Percentiles rank a stretch among this genome's conserved stretches.
phyloP scores from a whole-genome alignment of 495 filamentous ascomycete species.

The Viridothelium virens region DNA sequence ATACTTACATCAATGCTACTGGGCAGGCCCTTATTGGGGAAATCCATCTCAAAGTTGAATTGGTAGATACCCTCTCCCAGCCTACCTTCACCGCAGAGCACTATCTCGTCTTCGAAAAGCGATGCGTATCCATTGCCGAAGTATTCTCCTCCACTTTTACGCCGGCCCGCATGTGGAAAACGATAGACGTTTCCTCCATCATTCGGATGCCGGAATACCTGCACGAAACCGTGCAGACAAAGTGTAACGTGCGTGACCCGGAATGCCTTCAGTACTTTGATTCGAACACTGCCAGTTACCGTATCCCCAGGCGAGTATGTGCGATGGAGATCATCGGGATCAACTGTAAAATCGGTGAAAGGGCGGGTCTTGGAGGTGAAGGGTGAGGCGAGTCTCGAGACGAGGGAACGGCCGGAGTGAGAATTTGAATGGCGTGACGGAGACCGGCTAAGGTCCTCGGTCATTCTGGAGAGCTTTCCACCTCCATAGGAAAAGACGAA shows the following conservation, averaged over 20 bases:
- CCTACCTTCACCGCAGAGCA: slow-evolving; percentile 83
- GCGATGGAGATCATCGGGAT: slow-evolving; percentile 78
- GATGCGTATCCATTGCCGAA: slow-evolving; percentile 75
- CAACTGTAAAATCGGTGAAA: slow-evolving; percentile 73
- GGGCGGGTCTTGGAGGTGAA: slow-evolving; percentile 61
- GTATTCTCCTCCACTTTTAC: slow-evolving; percentile 57
- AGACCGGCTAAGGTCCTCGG: slow-evolving; percentile 27
- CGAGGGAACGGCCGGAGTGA: slow-evolving; percentile 38
- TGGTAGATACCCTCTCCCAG: slow-evolving; percentile 80
- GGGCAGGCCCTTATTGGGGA: slow-evolving; percentile 71
- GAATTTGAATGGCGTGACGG: slow-evolving; percentile 21
- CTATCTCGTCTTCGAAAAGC: slow-evolving; percentile 83
- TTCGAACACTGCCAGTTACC: slow-evolving; percentile 64
- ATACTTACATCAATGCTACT: slow-evolving; percentile 85
- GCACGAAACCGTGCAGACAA: slow-evolving; percentile 78
- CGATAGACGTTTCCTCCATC: slow-evolving; percentile 51
- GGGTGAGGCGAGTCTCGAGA: slow-evolving; percentile 53
- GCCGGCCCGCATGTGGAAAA: slow-evolving; percentile 45
- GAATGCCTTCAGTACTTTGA: slow-evolving; percentile 72
- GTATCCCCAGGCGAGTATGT: slow-evolving; percentile 65
- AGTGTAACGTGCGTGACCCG: slow-evolving; percentile 88
- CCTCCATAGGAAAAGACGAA: slow-evolving; percentile 5
- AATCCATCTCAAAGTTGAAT: slow-evolving; percentile 82
- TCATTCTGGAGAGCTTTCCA: slow-evolving; percentile 30
- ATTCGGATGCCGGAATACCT: slow-evolving; percentile 72